These are phyloP conservation scores for Hericium coralloides DNA, from an alignment of 768 basidiomycete genomes.

Conservation along the genomic window DNA sequence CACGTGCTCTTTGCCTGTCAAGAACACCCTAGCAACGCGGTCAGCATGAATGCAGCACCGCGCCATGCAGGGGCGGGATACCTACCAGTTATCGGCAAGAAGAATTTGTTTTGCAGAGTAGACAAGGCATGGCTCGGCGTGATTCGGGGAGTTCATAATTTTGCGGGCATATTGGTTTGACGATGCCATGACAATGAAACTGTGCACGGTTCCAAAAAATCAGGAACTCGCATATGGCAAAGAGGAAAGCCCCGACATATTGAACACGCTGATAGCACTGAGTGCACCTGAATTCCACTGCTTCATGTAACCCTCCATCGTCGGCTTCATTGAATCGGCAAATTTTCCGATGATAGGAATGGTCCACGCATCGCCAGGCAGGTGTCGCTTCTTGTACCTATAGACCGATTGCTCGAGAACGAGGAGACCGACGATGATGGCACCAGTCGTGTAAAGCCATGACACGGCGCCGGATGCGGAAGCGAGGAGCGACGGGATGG, in stretches of 20 bases:
- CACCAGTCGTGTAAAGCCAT: constrained; percentile 65
- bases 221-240: neutral
- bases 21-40: constrained; percentile 73
- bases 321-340: constrained; percentile 83
- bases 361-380: constrained; percentile 87
- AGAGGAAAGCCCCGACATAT: constrained; percentile 54
- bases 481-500: constrained; percentile 37
- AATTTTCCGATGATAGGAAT: constrained; percentile 98
- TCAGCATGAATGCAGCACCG: neutral
- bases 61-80: neutral
- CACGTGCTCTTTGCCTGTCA: constrained; percentile 87
- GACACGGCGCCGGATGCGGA: constrained; percentile 22
- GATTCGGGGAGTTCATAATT: constrained; percentile 88
- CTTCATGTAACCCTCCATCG: constrained; percentile 83
- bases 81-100: constrained; percentile 78
- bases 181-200: constrained; percentile 98
- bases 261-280: constrained; percentile 90
- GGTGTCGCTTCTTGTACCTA: constrained; percentile 77
- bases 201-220: constrained; percentile 25
- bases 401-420: constrained; percentile 84
- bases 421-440: constrained; percentile 66
- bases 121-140: constrained; percentile 92
- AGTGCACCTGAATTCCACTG: constrained; percentile 90
- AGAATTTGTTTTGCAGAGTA: constrained; percentile 85
- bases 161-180: constrained; percentile 90